Evolutionary conservation across 495 filamentous ascomycete genomes (phyloP).

Genomic region (Xylaria nigripes): DNA sequence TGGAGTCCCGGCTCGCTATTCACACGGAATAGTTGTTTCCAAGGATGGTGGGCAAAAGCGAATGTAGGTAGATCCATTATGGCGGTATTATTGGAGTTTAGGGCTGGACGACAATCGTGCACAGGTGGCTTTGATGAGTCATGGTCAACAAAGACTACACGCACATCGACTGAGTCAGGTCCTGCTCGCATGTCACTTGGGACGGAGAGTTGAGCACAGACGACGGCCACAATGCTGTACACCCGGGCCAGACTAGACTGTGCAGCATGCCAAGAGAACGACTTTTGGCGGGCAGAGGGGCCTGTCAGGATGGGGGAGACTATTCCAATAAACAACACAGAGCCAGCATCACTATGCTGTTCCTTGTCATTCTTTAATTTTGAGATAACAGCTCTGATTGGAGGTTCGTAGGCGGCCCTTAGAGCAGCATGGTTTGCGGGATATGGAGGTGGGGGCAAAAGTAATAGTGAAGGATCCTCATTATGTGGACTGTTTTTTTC

Average conservation of each 20-base stretch:
- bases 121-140: slow-evolving; percentile 31
- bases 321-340: slow-evolving; percentile 47
- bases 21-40: slow-evolving; percentile 63
- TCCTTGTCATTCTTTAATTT: slow-evolving; percentile 30
- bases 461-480: slow-evolving; percentile 49
- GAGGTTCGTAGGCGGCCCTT: slow-evolving; percentile 49
- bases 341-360: slow-evolving; percentile 21
- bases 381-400: slow-evolving; percentile 39
- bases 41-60: slow-evolving; percentile 53
- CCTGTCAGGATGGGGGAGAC: slow-evolving; percentile 45
- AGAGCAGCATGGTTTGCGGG: slow-evolving; percentile 38
- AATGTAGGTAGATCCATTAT: slow-evolving; percentile 60
- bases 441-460: slow-evolving; percentile 50
- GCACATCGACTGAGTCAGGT: slow-evolving; percentile 65
- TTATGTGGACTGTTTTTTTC: slow-evolving; percentile 2
- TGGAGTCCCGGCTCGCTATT: slow-evolving; percentile 48
- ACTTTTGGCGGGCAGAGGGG: slow-evolving; percentile 38
- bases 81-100: slow-evolving; percentile 39
- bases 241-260: slow-evolving; percentile 66
- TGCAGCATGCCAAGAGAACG: slow-evolving; percentile 47
- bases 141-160: slow-evolving; percentile 64
- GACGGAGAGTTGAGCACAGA: slow-evolving; percentile 52
- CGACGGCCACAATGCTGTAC: slow-evolving; percentile 66
- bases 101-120: slow-evolving; percentile 21
- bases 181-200: slow-evolving; percentile 52